These are phyloP conservation scores for Aspergillus chevalieri DNA, from an alignment of 2,329 filamentous ascomycete species.

Conservation along the genomic window DNA sequence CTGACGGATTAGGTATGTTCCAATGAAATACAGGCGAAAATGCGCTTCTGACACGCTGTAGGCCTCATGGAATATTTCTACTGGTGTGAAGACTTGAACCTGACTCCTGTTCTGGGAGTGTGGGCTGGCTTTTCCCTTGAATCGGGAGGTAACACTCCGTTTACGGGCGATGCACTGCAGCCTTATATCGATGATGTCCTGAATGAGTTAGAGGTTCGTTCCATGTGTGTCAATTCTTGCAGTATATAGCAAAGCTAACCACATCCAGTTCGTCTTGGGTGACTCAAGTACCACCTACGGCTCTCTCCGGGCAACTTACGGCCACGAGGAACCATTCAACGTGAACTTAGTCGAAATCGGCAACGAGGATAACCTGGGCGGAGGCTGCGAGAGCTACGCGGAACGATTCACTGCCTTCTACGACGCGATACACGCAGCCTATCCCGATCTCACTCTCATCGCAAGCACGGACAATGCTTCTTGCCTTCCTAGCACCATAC, in stretches of 20 bases:
- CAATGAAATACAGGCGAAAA: background rate
- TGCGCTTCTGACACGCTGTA: background rate
- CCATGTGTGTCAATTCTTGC: background rate
- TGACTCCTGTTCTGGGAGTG: constrained; percentile 51
- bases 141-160: constrained; percentile 43
- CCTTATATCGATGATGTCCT: constrained; percentile 54
- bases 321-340: constrained; percentile 53
- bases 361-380: constrained; percentile 58
- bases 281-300: constrained; percentile 51
- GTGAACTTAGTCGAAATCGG: constrained; percentile 57
- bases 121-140: constrained; percentile 52
- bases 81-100: constrained; percentile 53
- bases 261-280: constrained; percentile 48
- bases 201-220: constrained; percentile 48
- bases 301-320: constrained; percentile 49
- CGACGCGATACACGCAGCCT: constrained; percentile 48
- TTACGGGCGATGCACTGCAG: constrained; percentile 44
- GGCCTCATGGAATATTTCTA: constrained; percentile 53
- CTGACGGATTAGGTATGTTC: constrained; percentile 48
- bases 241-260: background rate
- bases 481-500: constrained; percentile 17
- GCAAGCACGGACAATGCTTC: constrained; percentile 32
- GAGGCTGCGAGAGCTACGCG: constrained; percentile 42
- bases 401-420: constrained; percentile 54
- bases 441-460: constrained; percentile 52